phyloP scores from a whole-genome alignment of 2,329 filamentous ascomycete genomes.

The Colletotrichum orchidophilum region DNA sequence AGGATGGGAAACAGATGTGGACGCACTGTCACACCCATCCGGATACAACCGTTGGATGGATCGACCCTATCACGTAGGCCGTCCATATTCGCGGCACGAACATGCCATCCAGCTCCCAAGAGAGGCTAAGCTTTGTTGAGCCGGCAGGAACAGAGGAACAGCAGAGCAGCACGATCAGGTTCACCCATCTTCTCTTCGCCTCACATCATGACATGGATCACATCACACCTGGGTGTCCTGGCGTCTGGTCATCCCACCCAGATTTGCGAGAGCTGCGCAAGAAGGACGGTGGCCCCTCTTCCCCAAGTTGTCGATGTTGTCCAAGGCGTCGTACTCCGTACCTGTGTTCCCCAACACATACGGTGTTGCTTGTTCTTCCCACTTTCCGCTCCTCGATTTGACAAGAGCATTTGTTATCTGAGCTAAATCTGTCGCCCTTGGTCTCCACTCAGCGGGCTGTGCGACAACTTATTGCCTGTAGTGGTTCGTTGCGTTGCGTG shows the following conservation, averaged over 20 bases:
- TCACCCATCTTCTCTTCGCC: background rate
- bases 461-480: slow-evolving; percentile 22
- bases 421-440: slow-evolving; percentile 18
- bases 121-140: slow-evolving; percentile 1
- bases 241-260: background rate
- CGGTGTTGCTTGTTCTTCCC: slow-evolving; percentile 23
- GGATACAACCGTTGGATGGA: slow-evolving; percentile 12
- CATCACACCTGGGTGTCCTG: background rate
- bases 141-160: background rate
- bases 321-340: slow-evolving; percentile 14
- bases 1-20: background rate
- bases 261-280: background rate
- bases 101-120: background rate
- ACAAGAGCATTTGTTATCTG: slow-evolving; percentile 22
- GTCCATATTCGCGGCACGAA: background rate
- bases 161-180: background rate
- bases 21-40: slow-evolving; percentile 5
- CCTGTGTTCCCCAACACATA: slow-evolving; percentile 7
- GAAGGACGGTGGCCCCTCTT: background rate
- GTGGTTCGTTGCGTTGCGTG: slow-evolving; percentile 27
- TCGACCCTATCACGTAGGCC: slow-evolving; percentile 1
- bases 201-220: slow-evolving; percentile 13
- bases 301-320: background rate
- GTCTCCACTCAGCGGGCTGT: slow-evolving; percentile 28
- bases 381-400: slow-evolving; percentile 9